Conservation (phyloP, 345 rosid species). For the Eucalyptus caleyi region DNA sequence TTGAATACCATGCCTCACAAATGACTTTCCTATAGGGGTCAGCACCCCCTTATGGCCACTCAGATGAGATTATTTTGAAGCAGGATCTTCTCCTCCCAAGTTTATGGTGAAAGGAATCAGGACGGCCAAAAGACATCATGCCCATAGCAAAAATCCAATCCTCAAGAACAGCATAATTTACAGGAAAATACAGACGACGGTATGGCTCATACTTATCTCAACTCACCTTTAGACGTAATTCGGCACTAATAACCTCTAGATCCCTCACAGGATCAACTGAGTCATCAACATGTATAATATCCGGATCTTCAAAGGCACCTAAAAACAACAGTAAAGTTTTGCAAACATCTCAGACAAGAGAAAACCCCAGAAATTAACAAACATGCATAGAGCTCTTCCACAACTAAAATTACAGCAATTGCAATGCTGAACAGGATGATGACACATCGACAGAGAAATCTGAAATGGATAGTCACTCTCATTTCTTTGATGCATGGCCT, state of each 20-base stretch:
- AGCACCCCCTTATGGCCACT: background rate
- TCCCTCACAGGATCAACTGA: slow-evolving; percentile 92
- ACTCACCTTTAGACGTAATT: slow-evolving; percentile 74
- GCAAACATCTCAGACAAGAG: background rate
- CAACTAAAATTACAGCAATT: background rate
- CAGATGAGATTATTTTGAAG: background rate
- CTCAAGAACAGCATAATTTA: background rate
- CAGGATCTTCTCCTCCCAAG: background rate
- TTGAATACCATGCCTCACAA: background rate
- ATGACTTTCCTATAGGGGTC: background rate
- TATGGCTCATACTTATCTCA: background rate
- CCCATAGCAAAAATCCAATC: background rate
- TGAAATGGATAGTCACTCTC: background rate
- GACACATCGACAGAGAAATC: background rate
- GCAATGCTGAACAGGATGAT: background rate
- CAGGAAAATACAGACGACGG: background rate
- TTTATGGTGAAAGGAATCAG: background rate
- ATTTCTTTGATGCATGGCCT: background rate
- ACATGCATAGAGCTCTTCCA: background rate
- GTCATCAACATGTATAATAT: slow-evolving; percentile 95
- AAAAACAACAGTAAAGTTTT: background rate
- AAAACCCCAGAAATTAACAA: background rate
- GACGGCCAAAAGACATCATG: background rate
- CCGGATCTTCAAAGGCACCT: slow-evolving; percentile 98
- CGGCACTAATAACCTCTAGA: slow-evolving; percentile 69